A percentile compares a stretch with the other conserved stretches of the same genome.
Evolutionary conservation across 2,329 filamentous ascomycete genomes (phyloP).

Genomic region (Nothophoma quercina): DNA sequence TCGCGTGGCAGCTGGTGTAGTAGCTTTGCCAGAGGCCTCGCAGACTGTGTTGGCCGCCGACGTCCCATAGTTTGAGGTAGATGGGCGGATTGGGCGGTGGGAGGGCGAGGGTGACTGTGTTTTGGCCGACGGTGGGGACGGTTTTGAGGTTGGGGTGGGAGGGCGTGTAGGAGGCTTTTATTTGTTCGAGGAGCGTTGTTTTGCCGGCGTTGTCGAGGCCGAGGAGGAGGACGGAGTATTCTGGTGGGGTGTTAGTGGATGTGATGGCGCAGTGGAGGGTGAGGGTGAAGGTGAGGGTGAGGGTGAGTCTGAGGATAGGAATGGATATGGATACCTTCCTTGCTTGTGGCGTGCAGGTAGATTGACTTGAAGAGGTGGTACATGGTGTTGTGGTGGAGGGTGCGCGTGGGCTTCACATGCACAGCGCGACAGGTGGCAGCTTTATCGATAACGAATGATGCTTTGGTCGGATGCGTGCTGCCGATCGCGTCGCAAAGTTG

Average conservation of each 20-base stretch:
- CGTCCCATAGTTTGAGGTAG: constrained; percentile 99
- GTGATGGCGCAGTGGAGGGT: too few relatives aligned
- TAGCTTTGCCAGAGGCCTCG: constrained; percentile 95
- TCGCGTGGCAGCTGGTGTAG: constrained; percentile 91
- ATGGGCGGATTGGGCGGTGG: constrained; percentile 71
- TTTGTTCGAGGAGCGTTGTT: constrained; percentile 96
- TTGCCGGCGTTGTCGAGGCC: constrained; percentile 98
- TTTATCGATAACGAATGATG: constrained; percentile 18
- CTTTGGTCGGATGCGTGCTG: background rate
- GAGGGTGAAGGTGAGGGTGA: background rate
- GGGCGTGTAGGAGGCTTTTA: constrained; percentile 84
- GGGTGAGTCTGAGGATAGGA: background rate
- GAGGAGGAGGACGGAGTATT: constrained; percentile 96
- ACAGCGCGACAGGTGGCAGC: constrained; percentile 3
- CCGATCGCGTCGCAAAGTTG: background rate
- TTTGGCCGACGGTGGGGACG: constrained; percentile 96
- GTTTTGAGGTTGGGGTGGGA: constrained; percentile 78
- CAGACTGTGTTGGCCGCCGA: constrained; percentile 89
- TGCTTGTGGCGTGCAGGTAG: constrained; percentile 94
- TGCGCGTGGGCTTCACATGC: constrained; percentile 8
- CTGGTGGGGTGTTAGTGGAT: constrained; percentile 57
- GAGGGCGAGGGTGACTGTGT: constrained; percentile 88
- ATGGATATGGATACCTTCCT: constrained; percentile 72
- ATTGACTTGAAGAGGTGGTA: constrained; percentile 96
- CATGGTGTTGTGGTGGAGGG: constrained; percentile 61